Evolutionary conservation across 805 yeast genomes (phyloP), one percentile per base, ranked within the genome.

Genomic region (Teunomyces funiuensis): DNA sequence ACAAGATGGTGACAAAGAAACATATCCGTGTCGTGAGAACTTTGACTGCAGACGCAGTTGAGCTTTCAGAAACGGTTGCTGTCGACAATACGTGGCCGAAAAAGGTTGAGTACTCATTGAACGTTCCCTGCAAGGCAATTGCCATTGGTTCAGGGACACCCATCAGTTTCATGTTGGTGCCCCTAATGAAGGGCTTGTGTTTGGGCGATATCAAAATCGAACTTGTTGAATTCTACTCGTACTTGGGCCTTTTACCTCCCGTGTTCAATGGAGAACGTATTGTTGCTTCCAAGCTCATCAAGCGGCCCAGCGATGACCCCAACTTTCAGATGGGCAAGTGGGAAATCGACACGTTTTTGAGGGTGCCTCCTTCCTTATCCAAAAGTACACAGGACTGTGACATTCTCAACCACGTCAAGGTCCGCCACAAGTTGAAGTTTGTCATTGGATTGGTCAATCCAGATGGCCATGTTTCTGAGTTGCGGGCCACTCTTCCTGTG

Each of bases 11-110:
- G 6, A 74, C 89, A 13, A 82, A 79, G 51, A 86, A 82, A 61
- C 88, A 83, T 54, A 49, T 93, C 2, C 79, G 96, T 46, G 81
- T 93, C 7, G 79, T 93, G 8, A 76, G 99, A 54, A 91, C 98
- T 0, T 66, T 91, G 44, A 82, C 96, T 2, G 78, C 95, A 0
- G 98, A 91, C 60, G 77, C 95, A 1, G 77, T 86, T 3, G 98
- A 93, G 54, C 70, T 89, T 17, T 76, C 95, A 0, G 97, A 91
- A 61, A 88, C 98, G 0, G 86, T 90, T 52, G 87, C 95, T 0
- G 95, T 91, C 23, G 96, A 89, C 57, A 91, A 91, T 59, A 83
- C 90, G 1, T 91, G 98, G 98, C 97, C 98, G 2, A 71, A 81
- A 34, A 93, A 93, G 58, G 88, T 91, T 23, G 97, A 91, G 55